Evolutionary conservation across 495 filamentous ascomycete genomes (phyloP), one percentile per base, ranked within the genome.

Genomic region (Penicillium simplicissimum): DNA sequence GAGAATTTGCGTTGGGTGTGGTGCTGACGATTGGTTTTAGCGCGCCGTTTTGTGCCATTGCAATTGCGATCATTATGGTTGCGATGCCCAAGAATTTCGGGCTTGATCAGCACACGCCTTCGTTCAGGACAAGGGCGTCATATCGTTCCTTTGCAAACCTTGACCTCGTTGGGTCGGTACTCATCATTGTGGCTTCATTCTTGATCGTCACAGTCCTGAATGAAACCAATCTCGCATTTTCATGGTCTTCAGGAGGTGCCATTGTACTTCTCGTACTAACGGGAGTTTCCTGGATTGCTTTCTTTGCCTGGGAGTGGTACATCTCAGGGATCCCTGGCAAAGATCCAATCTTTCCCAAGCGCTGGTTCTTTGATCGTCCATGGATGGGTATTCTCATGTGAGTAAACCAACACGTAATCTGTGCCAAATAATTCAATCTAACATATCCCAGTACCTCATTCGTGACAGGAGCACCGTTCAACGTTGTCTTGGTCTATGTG

Each of bases 141-240:
- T 71, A 71, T 58, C 66, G 63, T 21, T 71, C 68, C 28, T 71
- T 71, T 38, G 63, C 63, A 11, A 69, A 71, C 36, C 63, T 88
- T 15, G 86, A 90, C 69, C 79, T 85, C 36, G n/a, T 85, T 17
- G 86, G 87, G 11, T 81, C 81, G 21, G 31, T 82, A 11, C 62
- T 88, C 5, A 71, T 86, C 4, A 75, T 88, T 21, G 68, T 77
- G 0, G 81, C 79, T 23, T 84, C 84, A 2, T 75, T 85, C 15
- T 72, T 90, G 10, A 66, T 87, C 0, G 78, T 88, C 1, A 83
- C 86, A 57, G 74, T 81, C 1, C 74, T 89, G 28, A 83, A 89
- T 57, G 81, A 89, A 64, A 81, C 74, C 10, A 85, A 85, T 70
- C 45, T 79, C 71, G 53, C 76, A 72, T 58, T 66, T 76, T 23